Conservation (phyloP, 2,329 filamentous ascomycete species). For the Phyllosticta paracitricarpa region DNA sequence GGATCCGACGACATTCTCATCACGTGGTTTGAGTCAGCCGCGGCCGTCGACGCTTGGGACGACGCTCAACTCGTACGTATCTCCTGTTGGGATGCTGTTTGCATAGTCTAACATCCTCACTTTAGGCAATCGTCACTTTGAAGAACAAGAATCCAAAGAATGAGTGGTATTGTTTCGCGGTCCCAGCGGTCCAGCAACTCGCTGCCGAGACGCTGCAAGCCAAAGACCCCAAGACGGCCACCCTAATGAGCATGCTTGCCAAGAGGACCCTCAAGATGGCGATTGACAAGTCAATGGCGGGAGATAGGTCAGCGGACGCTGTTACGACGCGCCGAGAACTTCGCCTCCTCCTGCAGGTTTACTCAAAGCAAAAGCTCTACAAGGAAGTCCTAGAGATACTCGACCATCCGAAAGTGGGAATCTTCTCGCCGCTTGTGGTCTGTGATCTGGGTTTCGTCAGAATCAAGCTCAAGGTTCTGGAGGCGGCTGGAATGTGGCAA, state of each 20-base stretch:
- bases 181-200: constrained; percentile 8
- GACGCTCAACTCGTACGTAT: constrained; percentile 7
- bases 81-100: background rate
- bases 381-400: constrained; percentile 8
- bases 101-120: background rate
- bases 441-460: constrained; percentile 8
- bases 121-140: constrained; percentile 7
- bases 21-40: constrained; percentile 9
- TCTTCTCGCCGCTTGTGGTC: constrained; percentile 7
- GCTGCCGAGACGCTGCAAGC: constrained; percentile 3
- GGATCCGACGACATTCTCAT: constrained; percentile 1
- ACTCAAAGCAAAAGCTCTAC: constrained; percentile 5
- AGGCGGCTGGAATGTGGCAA: constrained; percentile 6
- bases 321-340: constrained; percentile 9
- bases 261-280: constrained; percentile 2
- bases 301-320: constrained; percentile 6
- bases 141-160: constrained; percentile 9
- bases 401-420: background rate
- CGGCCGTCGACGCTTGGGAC: constrained; percentile 5
- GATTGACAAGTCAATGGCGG: constrained; percentile 6
- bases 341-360: constrained; percentile 8
- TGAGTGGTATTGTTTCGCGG: constrained; percentile 8
- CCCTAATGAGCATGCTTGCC: constrained; percentile 5
- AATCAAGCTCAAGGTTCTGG: constrained; percentile 7
- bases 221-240: constrained; percentile 4